Conservation (phyloP, 2,329 filamentous ascomycete species). For the Penicillium sp. region DNA sequence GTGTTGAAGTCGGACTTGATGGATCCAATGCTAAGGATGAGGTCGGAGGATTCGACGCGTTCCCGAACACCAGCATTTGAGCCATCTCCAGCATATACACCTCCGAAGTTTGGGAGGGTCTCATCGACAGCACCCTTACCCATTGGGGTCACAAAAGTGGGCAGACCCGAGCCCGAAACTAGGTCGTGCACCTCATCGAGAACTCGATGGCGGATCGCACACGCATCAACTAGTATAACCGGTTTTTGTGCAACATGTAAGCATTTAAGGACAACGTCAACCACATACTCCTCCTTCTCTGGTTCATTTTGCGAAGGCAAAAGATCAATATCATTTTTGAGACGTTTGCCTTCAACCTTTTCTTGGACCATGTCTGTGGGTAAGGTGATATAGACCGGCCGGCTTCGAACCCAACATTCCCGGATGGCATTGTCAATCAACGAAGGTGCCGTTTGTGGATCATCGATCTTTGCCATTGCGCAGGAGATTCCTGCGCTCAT, state of each 20-base stretch:
- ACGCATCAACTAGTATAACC: conserved; percentile 80
- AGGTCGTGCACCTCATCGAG: conserved; percentile 73
- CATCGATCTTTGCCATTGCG: conserved; percentile 70
- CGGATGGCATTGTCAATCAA: conserved; percentile 79
- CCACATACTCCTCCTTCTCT: conserved; percentile 78
- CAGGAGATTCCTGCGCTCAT: conserved; percentile 77
- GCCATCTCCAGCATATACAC: conserved; percentile 82
- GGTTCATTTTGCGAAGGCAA: conserved; percentile 66
- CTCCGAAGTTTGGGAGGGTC: conserved; percentile 73
- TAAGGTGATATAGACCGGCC: conserved; percentile 82
- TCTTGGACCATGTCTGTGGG: conserved; percentile 79
- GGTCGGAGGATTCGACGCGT: conserved; percentile 45
- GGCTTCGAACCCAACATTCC: conserved; percentile 73
- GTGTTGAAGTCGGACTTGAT: conserved; percentile 54
- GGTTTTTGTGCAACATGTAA: conserved; percentile 75
- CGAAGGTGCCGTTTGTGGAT: conserved; percentile 69
- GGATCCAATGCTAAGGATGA: conserved; percentile 49
- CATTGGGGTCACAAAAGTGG: conserved; percentile 86
- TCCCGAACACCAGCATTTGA: conserved; percentile 60
- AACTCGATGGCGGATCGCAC: conserved; percentile 77
- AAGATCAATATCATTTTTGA: conserved; percentile 73
- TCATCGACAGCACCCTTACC: conserved; percentile 85
- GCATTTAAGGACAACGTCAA: conserved; percentile 75
- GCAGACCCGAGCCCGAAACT: conserved; percentile 72
- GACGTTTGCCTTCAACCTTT: conserved; percentile 73